Evolutionary conservation across 2,329 filamentous ascomycete species (phyloP).

Genomic region (Teratosphaeria nubilosa): DNA sequence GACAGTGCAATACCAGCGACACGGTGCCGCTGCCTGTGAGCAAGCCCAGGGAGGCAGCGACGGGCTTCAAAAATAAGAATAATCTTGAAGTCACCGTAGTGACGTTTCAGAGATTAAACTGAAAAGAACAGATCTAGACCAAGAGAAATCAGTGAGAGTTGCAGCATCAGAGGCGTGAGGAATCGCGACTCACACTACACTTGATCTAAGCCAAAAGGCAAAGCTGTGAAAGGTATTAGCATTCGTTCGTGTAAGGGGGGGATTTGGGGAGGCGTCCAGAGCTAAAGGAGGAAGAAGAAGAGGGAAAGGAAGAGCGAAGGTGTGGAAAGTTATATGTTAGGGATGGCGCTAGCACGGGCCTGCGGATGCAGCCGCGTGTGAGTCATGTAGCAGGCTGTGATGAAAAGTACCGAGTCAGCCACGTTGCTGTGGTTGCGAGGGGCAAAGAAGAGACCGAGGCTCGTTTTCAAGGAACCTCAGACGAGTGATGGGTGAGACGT

Average conservation of each 20-base stretch:
- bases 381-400: too few species aligned
- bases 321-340: not conserved
- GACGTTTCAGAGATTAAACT: conserved; percentile 91
- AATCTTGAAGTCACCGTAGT: conserved; percentile 67
- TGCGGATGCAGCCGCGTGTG: not conserved
- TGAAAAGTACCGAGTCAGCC: too few species aligned
- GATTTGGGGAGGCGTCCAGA: not conserved
- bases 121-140: conserved; percentile 69
- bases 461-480: too few species aligned
- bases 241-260: not conserved
- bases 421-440: too few species aligned
- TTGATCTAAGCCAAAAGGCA: conserved; percentile 7
- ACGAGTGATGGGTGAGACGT: too few species aligned
- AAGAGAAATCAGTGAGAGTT: too few species aligned
- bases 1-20: conserved; percentile 68
- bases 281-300: not conserved
- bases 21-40: conserved; percentile 56
- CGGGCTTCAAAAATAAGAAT: conserved; percentile 64
- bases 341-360: not conserved
- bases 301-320: too few species aligned
- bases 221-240: not conserved
- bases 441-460: too few species aligned
- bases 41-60: conserved; percentile 59
- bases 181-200: too few species aligned
- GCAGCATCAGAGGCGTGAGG: too few species aligned